Conservation (phyloP, 2,329 filamentous ascomycete genomes). For the Ambrosiella xylebori region DNA sequence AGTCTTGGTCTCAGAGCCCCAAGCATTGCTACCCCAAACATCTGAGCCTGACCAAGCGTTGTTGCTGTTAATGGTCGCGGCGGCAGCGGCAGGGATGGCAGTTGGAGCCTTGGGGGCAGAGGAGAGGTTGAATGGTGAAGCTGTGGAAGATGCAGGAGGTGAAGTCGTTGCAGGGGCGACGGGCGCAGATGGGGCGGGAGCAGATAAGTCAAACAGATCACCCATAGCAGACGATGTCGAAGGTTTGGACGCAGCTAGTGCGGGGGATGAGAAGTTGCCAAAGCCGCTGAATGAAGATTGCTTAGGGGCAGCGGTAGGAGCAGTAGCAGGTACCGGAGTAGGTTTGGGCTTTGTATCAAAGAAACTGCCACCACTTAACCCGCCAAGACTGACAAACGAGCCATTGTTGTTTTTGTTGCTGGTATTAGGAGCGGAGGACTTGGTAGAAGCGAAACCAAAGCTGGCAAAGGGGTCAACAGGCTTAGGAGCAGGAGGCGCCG, state of each 20-base stretch:
- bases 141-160: constrained; percentile 25
- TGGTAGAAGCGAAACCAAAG: constrained; percentile 26
- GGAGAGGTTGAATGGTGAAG: constrained; percentile 64
- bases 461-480: constrained; percentile 42
- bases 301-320: constrained; percentile 28
- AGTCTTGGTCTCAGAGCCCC: constrained; percentile 37
- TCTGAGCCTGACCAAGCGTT: constrained; percentile 38
- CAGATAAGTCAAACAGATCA: constrained; percentile 66
- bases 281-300: constrained; percentile 39
- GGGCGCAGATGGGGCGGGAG: constrained; percentile 30
- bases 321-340: constrained; percentile 15
- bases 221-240: constrained; percentile 44
- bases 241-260: constrained; percentile 24
- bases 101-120: constrained; percentile 24
- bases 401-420: constrained; percentile 16
- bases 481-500: constrained; percentile 24
- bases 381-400: constrained; percentile 26
- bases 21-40: constrained; percentile 77
- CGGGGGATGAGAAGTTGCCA: constrained; percentile 45
- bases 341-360: constrained; percentile 45
- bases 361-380: constrained; percentile 58
- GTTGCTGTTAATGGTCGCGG: constrained; percentile 21
- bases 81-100: constrained; percentile 16
- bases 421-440: constrained; percentile 20
- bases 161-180: constrained; percentile 23